Base-by-base conservation (phyloP, 2,329 filamentous ascomycete genomes). In the Ascochyta koolunga region DNA sequence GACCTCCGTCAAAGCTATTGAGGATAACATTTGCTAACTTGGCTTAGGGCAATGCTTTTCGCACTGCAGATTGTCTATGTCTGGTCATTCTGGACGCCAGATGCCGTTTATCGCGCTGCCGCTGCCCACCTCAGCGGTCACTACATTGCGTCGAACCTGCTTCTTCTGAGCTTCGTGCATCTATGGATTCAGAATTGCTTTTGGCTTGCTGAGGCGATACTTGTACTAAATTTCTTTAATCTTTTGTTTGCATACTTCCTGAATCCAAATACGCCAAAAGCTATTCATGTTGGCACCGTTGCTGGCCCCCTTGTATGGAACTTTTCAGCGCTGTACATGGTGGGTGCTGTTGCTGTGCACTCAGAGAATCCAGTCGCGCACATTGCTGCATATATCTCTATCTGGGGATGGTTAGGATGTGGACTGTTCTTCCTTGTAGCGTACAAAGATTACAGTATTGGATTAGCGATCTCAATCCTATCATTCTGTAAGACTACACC, bases 231-330 rank as follows among this genome's bases (percentile, higher is more conserved):
- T 79, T 90, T 95, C 72, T 79, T 91, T 80, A 96, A 96, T 75
- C 83, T 96, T 47, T 83, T 83, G 7, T 81, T 83, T 31, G 83
- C 93, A 25, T 96, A 96, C 79, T 92, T 93, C 83, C 86, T 89
- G 58, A 88, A 96, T 78, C 82, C 83, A 16, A 83, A 83, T 0
- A 87, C 88, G 50, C 86, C 89, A 3, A 82, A 86, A 56, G 86
- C 89, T 67, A 90, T 96, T 64, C 91, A 96, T 75, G 78, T 87
- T 9, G 86, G 90, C 5, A 86, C 87, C 38, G 86, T 92, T 18
- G 88, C 89, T n/a, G 90, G 87, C 0, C 92, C 92, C 5, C 80
- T 96, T 62, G 90, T 89, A 1, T 96, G 91, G 90, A 92, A 89
- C 13, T 90, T 95, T 69, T 86, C 93, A 15, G 89, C 90, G 27